Base-by-base conservation (phyloP, 805 yeast genomes). In the Kluyveromyces aestuarii region DNA sequence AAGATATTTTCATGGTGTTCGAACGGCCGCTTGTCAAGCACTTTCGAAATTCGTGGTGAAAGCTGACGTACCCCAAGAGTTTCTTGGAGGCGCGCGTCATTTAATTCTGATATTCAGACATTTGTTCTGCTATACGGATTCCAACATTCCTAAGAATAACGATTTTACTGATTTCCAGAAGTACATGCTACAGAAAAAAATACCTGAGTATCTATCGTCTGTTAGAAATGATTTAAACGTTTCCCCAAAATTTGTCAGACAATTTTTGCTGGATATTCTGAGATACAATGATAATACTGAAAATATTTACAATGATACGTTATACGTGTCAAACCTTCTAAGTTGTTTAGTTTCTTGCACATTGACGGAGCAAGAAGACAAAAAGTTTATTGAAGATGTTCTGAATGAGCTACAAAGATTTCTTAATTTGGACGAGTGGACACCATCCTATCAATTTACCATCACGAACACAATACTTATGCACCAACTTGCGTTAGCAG, bases 1-100 rank as follows among this genome's bases (percentile, higher is more conserved):
- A 6, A 71, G 96, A 38, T 93, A 93, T 61, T 91, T 80, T 60
- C 89, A 87, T 64, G 97, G 97, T 2, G 80, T 93, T 1, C 72
- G 99, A 50, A 75, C 81, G 16, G 95, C 87, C 49, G 97, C 99
- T 1, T 95, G 95, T 1, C 64, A 69, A 42, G 93, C 93, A 0
- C 70, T 93, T 40, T 83, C 90, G 0, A 73, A 67, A n/a, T 72
- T 80, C 46, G 83, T 96, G 0, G 70, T 84, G 27, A 55, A 53
- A 37, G 53, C 56, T 7, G 39, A 45, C 14, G 59, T 57, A 14
- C 51, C 51, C 8, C 50, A 51, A 6, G 41, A 37, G 2, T 64
- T 64, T 33, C 38, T 41, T 5, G 68, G 69, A 19, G 98, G 98
- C 0, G 72, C 84, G 56, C 72, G 72, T 40, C 91, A 87, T 60